Percentiles rank a stretch among this genome's conserved stretches.
Conservation (phyloP, 495 filamentous ascomycete species). For the Penicillium arizonense region DNA sequence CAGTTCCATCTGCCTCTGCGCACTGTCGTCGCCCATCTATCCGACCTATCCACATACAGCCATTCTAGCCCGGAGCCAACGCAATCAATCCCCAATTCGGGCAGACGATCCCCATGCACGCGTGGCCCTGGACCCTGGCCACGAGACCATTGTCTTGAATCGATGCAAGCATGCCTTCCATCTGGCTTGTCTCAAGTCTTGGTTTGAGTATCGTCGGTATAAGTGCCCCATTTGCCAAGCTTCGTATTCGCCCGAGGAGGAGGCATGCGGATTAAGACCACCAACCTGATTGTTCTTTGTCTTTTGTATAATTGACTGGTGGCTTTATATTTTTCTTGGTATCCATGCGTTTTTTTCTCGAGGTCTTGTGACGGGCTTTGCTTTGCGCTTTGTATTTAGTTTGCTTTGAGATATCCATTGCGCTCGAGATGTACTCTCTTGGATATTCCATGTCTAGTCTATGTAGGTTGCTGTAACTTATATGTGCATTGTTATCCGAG, state of each 20-base stretch:
- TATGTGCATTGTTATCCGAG: too few species aligned
- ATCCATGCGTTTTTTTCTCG: too few species aligned
- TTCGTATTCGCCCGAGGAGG: slow-evolving; percentile 21
- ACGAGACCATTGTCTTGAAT: slow-evolving; percentile 25
- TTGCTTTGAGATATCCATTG: slow-evolving; percentile 5
- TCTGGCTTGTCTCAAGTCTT: slow-evolving; percentile 29
- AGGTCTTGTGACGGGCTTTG: neutral
- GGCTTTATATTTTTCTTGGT: neutral
- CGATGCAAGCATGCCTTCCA: slow-evolving; percentile 38
- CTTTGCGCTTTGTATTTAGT: neutral
- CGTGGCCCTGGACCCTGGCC: slow-evolving; percentile 4
- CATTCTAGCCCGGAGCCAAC: slow-evolving; percentile 10
- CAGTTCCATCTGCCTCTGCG: slow-evolving; percentile 27
- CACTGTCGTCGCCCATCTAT: slow-evolving; percentile 25
- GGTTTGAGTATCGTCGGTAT: slow-evolving; percentile 33
- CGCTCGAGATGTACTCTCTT: neutral
- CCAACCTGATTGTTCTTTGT: neutral
- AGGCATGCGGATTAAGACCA: neutral
- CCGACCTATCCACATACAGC: slow-evolving; percentile 19
- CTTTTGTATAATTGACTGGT: neutral
- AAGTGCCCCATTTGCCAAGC: slow-evolving; percentile 36
- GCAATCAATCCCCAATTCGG: neutral
- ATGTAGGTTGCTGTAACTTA: too few species aligned
- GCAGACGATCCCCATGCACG: neutral
- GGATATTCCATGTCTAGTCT: too few species aligned